These are phyloP conservation scores for Viola pubescens DNA, from an alignment of 441 rosid genomes.

Conservation along the genomic window DNA sequence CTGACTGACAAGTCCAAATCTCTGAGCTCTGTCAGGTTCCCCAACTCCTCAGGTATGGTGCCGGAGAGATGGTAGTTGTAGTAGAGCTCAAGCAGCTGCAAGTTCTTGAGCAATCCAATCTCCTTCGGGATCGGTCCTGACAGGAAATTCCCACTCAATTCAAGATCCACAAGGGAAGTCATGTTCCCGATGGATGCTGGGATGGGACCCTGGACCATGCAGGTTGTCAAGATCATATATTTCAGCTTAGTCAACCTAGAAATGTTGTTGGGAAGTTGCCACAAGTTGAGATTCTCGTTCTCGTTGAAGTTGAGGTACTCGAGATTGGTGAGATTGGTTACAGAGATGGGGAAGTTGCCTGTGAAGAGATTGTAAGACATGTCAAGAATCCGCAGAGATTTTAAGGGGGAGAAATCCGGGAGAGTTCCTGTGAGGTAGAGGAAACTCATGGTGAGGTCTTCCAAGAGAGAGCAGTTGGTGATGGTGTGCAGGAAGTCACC, in stretches of 20 bases:
- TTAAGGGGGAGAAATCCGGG: constrained; percentile 70
- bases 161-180: constrained; percentile 81
- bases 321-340: constrained; percentile 61
- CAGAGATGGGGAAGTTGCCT: constrained; percentile 68
- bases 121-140: constrained; percentile 59
- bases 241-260: constrained; percentile 55
- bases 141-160: constrained; percentile 71
- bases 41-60: constrained; percentile 70
- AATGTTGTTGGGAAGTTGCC: constrained; percentile 66
- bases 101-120: constrained; percentile 68
- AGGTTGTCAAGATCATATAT: constrained; percentile 58
- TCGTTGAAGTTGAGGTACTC: constrained; percentile 70
- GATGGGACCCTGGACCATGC: constrained; percentile 53
- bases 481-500: constrained; percentile 50
- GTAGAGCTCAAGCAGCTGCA: constrained; percentile 76
- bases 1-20: constrained; percentile 90
- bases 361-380: constrained; percentile 68
- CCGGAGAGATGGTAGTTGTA: constrained; percentile 69
- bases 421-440: constrained; percentile 38
- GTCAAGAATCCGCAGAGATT: constrained; percentile 54
- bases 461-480: constrained; percentile 62
- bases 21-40: constrained; percentile 71
- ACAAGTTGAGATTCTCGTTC: constrained; percentile 38
- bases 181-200: constrained; percentile 70
- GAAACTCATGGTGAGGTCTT: constrained; percentile 49